phyloP scores from a whole-genome alignment of 495 filamentous ascomycete genomes.

The Aspergillus carlsbadensis region DNA sequence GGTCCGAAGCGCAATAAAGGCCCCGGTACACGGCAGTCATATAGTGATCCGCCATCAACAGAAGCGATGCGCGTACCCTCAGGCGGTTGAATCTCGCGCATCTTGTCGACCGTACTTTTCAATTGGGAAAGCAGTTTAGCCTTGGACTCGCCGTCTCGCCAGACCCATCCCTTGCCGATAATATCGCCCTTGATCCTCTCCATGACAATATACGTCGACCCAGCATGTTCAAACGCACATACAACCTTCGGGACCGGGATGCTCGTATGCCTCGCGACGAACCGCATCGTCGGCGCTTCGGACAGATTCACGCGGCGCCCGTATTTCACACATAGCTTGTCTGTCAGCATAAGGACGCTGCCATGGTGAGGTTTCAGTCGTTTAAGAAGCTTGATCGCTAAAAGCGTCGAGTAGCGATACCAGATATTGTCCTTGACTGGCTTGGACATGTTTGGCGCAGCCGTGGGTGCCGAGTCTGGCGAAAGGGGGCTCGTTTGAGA shows the following conservation, averaged over 20 bases:
- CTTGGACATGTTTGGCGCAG: too few relatives aligned
- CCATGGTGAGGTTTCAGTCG: conserved; percentile 24
- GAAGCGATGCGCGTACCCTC: conserved; percentile 32
- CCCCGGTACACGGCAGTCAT: conserved; percentile 37
- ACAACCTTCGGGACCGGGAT: conserved; percentile 52
- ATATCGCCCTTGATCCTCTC: conserved; percentile 48
- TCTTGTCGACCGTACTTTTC: conserved; percentile 34
- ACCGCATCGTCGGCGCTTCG: conserved; percentile 51
- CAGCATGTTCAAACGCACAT: conserved; percentile 45
- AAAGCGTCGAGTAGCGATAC: conserved; percentile 26
- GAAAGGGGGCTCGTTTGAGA: not conserved
- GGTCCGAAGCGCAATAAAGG: conserved; percentile 36
- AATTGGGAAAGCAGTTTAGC: conserved; percentile 46
- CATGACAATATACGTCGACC: conserved; percentile 50
- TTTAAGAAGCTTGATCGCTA: conserved; percentile 26
- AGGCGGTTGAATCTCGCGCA: conserved; percentile 39
- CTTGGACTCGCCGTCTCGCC: conserved; percentile 38
- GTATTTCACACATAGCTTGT: conserved; percentile 41
- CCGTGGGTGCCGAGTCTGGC: too few relatives aligned
- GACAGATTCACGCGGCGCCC: conserved; percentile 34
- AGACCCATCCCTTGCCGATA: conserved; percentile 30
- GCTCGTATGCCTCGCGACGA: conserved; percentile 44
- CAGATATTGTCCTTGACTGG: conserved; percentile 14
- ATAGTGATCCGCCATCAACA: conserved; percentile 41
- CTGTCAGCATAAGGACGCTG: conserved; percentile 35